Percentiles rank a stretch among this genome's conserved stretches.
Evolutionary conservation across 163 green algal species (phyloP).

Genomic region (Chlorella variabilis): DNA sequence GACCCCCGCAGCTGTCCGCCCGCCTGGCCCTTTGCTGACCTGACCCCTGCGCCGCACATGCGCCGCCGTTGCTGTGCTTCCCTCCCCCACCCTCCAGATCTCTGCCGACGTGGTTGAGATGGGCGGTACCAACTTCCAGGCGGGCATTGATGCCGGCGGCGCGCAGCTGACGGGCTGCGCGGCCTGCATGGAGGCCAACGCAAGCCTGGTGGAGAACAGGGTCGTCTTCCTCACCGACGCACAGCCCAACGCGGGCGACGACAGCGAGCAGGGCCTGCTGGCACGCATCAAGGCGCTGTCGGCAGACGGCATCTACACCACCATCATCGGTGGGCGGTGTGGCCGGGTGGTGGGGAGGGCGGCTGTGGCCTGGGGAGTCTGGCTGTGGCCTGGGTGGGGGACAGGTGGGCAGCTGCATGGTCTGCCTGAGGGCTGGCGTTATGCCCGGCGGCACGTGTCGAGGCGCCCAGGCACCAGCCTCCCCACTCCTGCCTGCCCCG

Average conservation of each 20-base stretch:
- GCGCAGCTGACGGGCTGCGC: neutral
- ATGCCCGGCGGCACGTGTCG: no score
- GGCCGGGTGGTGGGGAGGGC: neutral
- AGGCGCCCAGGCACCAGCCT: no score
- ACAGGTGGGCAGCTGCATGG: no score
- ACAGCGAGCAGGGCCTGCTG: neutral
- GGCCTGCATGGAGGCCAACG: slow-evolving; percentile 23
- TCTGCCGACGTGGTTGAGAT: neutral
- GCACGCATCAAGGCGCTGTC: slow-evolving; percentile 7
- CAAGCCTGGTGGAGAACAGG: slow-evolving; percentile 22
- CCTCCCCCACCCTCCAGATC: neutral
- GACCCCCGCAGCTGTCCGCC: no score
- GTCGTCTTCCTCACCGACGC: slow-evolving; percentile 42
- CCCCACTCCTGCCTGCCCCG: no score
- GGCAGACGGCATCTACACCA: slow-evolving; percentile 30
- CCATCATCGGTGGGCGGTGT: slow-evolving; percentile 26
- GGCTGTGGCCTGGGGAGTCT: neutral
- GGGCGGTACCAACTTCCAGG: slow-evolving; percentile 2
- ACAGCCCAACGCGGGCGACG: neutral
- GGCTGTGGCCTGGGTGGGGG: neutral
- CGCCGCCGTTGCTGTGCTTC: no score
- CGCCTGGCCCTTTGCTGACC: no score
- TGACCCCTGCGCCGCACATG: no score
- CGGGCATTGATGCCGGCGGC: slow-evolving; percentile 3
- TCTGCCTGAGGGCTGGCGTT: no score